Base-by-base conservation (phyloP, 1,139 yeast species). In the Blastobotrys malaysiensis region DNA sequence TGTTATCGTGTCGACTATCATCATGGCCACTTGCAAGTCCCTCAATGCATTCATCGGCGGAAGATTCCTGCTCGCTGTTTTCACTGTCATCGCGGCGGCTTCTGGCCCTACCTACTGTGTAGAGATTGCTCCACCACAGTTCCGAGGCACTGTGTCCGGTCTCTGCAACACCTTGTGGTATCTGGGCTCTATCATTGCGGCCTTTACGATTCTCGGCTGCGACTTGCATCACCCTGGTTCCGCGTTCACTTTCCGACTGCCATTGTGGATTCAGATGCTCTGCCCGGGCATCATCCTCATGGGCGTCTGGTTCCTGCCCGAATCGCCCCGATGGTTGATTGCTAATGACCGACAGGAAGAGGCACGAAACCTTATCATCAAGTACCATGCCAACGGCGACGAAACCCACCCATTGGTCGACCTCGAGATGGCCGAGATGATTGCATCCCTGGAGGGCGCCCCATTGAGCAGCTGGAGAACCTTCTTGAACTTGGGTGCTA, bases 321-420 rank as follows among this genome's bases (percentile, higher is more conserved):
- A 59, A 52, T 31, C 48, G 45, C 50, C 53, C 18, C 20, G 55
- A 48, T 44, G 57, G 53, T 18, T 53, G 46, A 44, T 59, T 52
- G 43, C 45, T 31, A 47, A 45, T 80, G 66, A 62, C 16, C 55
- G 61, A 5, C 62, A 57, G 39, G 60, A 55, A 43, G 63, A 63
- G 45, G 64, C 57, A 50, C n/a, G 55, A 48, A 57, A 63, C n/a
- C 55, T 62, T 36, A 45, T 63, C 20, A 43, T 55, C 21, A 60
- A 63, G 52, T 62, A 59, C 52, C 66, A 63, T 53, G 66, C 63
- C 16, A 57, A 54, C 5, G 65, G 64, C 5, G 61, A 63, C 31
- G 50, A 49, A 11, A 48, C 55, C 2, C 54, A 57, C 46, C 53
- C 58, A 9, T 55, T 51, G 21, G 63, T 63, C 3, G 50, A 49